A percentile compares a stretch with the other conserved stretches of the same genome.
These are phyloP conservation scores for Sideroxylon spinosum DNA, from an alignment of 179 eudicot genomes.

Conservation along the genomic window DNA sequence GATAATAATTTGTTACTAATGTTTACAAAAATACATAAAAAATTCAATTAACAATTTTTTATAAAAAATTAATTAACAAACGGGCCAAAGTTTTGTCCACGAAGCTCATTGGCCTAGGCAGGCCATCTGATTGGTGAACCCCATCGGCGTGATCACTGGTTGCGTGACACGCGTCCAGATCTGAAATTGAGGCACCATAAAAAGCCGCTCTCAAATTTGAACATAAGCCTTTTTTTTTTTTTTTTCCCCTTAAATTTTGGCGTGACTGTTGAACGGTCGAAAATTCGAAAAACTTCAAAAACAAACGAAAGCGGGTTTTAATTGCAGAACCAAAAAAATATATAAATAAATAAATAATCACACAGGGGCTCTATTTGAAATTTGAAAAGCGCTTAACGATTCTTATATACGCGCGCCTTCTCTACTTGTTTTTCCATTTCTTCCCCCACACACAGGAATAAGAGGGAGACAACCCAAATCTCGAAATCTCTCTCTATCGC, in stretches of 20 bases:
- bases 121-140: not conserved
- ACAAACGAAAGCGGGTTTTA: slow-evolving; percentile 1
- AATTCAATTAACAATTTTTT: too few species aligned
- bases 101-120: not conserved
- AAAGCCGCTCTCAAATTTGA: not conserved
- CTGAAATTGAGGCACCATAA: slow-evolving; percentile 10
- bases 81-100: too few species aligned
- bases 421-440: not conserved
- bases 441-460: not conserved
- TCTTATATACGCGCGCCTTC: slow-evolving; percentile 14
- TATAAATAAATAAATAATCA: too few species aligned
- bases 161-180: slow-evolving; percentile 3
- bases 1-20: too few species aligned
- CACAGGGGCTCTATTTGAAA: slow-evolving; percentile 8
- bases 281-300: slow-evolving; percentile 20
- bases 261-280: slow-evolving; percentile 18
- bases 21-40: too few species aligned
- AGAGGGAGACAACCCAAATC: not conserved
- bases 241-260: too few species aligned
- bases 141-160: not conserved
- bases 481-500: not conserved
- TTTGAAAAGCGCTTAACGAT: slow-evolving; percentile 15
- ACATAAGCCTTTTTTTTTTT: not conserved
- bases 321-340: not conserved
- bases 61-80: too few species aligned